Percentiles rank a stretch among this genome's conserved stretches.
Conservation (phyloP, 208 protist genomes). For the Naegleria lovaniensis region DNA sequence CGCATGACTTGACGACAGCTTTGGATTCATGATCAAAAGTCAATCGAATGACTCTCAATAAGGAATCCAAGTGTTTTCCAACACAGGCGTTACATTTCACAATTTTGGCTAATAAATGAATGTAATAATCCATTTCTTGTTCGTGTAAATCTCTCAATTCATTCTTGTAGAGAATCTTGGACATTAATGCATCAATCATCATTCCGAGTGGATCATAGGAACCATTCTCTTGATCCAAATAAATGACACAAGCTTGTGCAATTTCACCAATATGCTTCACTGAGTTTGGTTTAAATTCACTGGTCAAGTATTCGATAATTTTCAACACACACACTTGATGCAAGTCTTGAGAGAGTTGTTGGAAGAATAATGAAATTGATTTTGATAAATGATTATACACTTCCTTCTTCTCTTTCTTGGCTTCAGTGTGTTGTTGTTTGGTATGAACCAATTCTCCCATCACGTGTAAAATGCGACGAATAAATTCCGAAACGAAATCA, state of each 20-base stretch:
- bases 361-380: neutral
- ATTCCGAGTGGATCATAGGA: constrained; percentile 15
- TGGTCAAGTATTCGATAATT: neutral
- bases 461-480: neutral
- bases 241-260: neutral
- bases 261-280: neutral
- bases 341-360: neutral
- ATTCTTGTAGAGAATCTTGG: neutral
- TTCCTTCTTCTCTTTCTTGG: neutral
- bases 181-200: neutral
- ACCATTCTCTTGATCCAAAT: no score
- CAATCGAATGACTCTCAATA: neutral
- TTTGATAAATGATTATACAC: neutral
- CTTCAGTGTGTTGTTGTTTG: neutral
- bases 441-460: neutral
- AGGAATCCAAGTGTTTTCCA: neutral
- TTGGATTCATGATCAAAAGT: neutral
- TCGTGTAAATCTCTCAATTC: neutral
- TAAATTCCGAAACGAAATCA: neutral
- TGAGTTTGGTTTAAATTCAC: neutral
- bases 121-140: neutral
- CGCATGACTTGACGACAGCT: neutral
- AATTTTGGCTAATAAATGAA: neutral
- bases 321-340: neutral
- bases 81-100: neutral